Evolutionary conservation across 768 basidiomycete genomes (phyloP).

Genomic region (Boletellus sp.): DNA sequence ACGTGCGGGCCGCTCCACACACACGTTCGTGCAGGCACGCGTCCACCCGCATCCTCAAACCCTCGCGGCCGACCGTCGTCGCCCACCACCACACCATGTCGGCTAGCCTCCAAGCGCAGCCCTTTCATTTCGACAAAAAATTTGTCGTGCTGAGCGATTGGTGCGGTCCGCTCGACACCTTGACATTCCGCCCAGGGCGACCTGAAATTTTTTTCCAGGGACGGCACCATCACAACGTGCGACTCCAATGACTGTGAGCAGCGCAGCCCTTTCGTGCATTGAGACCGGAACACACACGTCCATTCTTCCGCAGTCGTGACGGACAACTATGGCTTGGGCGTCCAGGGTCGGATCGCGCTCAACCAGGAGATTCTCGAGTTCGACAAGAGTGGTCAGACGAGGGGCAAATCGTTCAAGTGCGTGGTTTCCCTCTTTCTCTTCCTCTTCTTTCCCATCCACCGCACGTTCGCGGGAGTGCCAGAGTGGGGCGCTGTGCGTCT

Average conservation of each 20-base stretch:
- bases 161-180: slow-evolving; percentile 40
- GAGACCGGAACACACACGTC: neutral
- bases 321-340: slow-evolving; percentile 86
- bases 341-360: slow-evolving; percentile 64
- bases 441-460: neutral
- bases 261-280: neutral
- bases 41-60: too few species aligned
- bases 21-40: slow-evolving; percentile 4
- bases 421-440: slow-evolving; percentile 29
- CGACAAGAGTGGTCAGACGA: slow-evolving; percentile 17
- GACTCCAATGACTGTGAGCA: slow-evolving; percentile 91
- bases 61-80: too few species aligned
- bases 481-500: too few species aligned
- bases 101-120: slow-evolving; percentile 8
- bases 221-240: slow-evolving; percentile 88
- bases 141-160: slow-evolving; percentile 91
- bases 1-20: slow-evolving; percentile 14
- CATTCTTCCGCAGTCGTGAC: slow-evolving; percentile 59
- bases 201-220: slow-evolving; percentile 45
- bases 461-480: neutral
- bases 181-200: neutral
- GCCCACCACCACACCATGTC: too few species aligned
- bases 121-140: slow-evolving; percentile 54
- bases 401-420: slow-evolving; percentile 38
- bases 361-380: slow-evolving; percentile 62